Evolutionary conservation across 2,329 filamentous ascomycete species (phyloP).

Genomic region (Sarocladium kiliense): DNA sequence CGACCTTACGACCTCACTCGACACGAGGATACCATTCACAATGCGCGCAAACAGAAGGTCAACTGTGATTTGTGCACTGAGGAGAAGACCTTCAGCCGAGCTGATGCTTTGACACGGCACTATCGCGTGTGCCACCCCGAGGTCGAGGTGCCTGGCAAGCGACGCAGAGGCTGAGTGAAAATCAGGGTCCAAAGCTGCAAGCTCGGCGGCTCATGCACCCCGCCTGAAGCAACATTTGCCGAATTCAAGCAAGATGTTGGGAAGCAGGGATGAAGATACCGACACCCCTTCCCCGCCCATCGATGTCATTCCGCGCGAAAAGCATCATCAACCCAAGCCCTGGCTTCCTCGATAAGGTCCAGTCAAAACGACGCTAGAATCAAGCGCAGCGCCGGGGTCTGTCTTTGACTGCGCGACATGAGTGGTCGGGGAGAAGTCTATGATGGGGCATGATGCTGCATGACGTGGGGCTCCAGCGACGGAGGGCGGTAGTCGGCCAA

Average conservation of each 20-base stretch:
- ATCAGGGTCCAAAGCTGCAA: neutral
- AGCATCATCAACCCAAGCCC: neutral
- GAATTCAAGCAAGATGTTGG: neutral
- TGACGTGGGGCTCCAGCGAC: constrained; percentile 9
- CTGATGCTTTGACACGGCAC: constrained; percentile 89
- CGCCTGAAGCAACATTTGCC: neutral
- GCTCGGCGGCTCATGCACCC: neutral
- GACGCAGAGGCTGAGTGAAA: constrained; percentile 26
- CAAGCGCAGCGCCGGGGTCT: neutral
- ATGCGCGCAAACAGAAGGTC: constrained; percentile 88
- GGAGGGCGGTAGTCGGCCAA: constrained; percentile 8
- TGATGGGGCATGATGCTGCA: constrained; percentile 10
- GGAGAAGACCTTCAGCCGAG: constrained; percentile 94
- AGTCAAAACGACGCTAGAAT: neutral
- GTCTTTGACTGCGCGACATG: neutral
- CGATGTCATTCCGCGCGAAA: neutral
- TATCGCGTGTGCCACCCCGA: constrained; percentile 94
- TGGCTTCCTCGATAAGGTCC: neutral
- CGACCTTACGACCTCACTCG: constrained; percentile 93
- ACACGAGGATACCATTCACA: constrained; percentile 97
- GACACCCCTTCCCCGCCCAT: neutral
- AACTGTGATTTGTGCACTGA: constrained; percentile 89
- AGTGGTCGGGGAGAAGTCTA: neutral
- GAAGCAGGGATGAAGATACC: neutral
- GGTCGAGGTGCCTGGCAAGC: constrained; percentile 70